These are phyloP conservation scores for Gaeumannomyces sp. DNA, from an alignment of 2,329 filamentous ascomycete species.

Conservation along the genomic window DNA sequence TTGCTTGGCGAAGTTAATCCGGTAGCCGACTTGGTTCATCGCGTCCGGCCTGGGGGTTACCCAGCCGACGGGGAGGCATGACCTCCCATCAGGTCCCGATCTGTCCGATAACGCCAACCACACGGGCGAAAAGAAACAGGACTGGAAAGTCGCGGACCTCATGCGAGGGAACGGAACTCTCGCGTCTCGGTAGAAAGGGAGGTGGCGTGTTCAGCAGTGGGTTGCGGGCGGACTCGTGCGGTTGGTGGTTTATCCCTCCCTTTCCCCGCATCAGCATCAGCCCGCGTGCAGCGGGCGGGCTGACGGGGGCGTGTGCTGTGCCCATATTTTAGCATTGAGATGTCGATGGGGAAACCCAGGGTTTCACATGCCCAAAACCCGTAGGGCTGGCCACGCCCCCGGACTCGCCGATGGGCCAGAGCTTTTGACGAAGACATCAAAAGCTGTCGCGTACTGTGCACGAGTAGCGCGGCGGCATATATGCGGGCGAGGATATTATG, in stretches of 20 bases:
- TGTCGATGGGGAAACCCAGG: too few species aligned
- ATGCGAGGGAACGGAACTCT: background rate
- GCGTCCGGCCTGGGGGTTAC: background rate
- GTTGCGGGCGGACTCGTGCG: background rate
- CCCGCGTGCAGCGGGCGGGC: too few species aligned
- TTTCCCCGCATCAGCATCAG: background rate
- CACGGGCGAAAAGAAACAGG: too few species aligned
- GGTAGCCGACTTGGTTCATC: background rate
- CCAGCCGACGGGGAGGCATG: background rate
- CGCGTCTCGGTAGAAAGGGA: background rate
- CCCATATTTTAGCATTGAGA: too few species aligned
- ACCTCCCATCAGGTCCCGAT: background rate
- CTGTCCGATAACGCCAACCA: background rate
- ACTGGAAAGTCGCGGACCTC: background rate
- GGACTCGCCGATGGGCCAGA: background rate
- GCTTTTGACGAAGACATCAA: background rate
- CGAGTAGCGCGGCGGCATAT: too few species aligned
- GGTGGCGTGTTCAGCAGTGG: background rate
- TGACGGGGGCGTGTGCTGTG: background rate
- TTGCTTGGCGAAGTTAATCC: background rate
- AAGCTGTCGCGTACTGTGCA: too few species aligned
- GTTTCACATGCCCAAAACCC: too few species aligned
- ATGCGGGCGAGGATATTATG: too few species aligned
- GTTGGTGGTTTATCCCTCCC: background rate
- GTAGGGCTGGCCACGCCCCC: background rate